Evolutionary conservation across 2,329 filamentous ascomycete species (phyloP), one percentile per base, ranked within the genome.

Genomic region (Coccinonectria pachysandricola): DNA sequence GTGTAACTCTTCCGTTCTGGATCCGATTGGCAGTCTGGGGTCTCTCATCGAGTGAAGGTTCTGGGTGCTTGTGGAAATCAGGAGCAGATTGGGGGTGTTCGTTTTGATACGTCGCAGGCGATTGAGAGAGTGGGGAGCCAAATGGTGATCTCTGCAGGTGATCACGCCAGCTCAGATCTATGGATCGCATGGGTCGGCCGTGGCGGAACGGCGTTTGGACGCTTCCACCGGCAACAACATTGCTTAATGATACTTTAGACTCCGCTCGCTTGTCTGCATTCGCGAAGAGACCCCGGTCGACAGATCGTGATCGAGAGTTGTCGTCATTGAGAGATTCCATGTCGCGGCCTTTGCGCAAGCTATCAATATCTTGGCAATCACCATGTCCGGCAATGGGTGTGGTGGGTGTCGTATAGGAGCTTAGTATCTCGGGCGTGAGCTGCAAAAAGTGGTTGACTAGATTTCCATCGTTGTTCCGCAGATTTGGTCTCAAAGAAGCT

Each of bases 221-320:
- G 49, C 48, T 74, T 31, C 79, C 80, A 4, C 75, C 65, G 2
- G 69, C 79, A 12, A 68, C 57, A 2, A 74, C 64, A 4, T 65
- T 71, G 47, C 68, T 80, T 14, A 84, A 43, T 4, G 70, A 71
- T 3, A 85, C 63, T 36, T 71, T 74, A 1, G 81, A 64, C 20
- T 67, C 66, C 3, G 68, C 69, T 33, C 79, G 75, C 38, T 78
- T 75, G 45, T 83, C 75, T 7, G 63, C 57, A 27, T 61, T 72
- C 12, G 62, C 59, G 27, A 79, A 75, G 3, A 70, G 39, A 37
- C 67, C 64, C 21, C 74, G 64, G 32, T 85, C 79, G 6, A 74
- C 71, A 0, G 79, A 83, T 16, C 64, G 66, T 5, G 72, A 68
- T 18, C 77, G 64, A 3, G 63, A 59, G 12, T 56, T 52, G 18